These are phyloP conservation scores for Conringia planisiliqua DNA, from an alignment of 345 rosid genomes.

Conservation along the genomic window DNA sequence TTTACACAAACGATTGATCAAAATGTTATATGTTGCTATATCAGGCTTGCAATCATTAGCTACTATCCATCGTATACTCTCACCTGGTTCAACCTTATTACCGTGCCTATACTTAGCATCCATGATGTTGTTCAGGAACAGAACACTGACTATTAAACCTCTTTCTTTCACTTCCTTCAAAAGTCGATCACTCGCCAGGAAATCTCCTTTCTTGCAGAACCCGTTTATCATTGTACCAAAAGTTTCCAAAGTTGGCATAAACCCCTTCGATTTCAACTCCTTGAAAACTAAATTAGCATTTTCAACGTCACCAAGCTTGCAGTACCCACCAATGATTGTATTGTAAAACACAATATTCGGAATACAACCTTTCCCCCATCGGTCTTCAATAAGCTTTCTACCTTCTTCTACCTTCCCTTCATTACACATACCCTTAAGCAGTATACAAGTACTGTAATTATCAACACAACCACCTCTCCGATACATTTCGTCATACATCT, in stretches of 20 bases:
- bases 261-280: conserved; percentile 65
- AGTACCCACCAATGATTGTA: conserved; percentile 66
- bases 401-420: conserved; percentile 71
- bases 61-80: conserved; percentile 49
- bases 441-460: conserved; percentile 65
- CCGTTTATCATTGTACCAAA: conserved; percentile 63
- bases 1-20: conserved; percentile 58
- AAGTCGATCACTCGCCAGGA: conserved; percentile 49
- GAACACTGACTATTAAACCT: conserved; percentile 46
- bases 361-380: conserved; percentile 75
- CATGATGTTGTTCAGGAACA: conserved; percentile 50
- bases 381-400: conserved; percentile 53
- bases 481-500: conserved; percentile 65
- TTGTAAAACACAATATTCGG: conserved; percentile 83
- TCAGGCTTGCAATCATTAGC: conserved; percentile 63
- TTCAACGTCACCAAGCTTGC: conserved; percentile 45
- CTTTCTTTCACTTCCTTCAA: conserved; percentile 64
- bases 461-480: conserved; percentile 49
- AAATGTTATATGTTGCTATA: conserved; percentile 56
- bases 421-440: conserved; percentile 66
- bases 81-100: conserved; percentile 33
- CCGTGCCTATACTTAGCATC: conserved; percentile 59
- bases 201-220: conserved; percentile 58
- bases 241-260: conserved; percentile 62
- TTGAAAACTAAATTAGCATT: conserved; percentile 46